A percentile compares a stretch with the other conserved stretches of the same genome.
Conservation (phyloP, 2,329 filamentous ascomycete species). For the Chrysoporthe deuterocubensis region DNA sequence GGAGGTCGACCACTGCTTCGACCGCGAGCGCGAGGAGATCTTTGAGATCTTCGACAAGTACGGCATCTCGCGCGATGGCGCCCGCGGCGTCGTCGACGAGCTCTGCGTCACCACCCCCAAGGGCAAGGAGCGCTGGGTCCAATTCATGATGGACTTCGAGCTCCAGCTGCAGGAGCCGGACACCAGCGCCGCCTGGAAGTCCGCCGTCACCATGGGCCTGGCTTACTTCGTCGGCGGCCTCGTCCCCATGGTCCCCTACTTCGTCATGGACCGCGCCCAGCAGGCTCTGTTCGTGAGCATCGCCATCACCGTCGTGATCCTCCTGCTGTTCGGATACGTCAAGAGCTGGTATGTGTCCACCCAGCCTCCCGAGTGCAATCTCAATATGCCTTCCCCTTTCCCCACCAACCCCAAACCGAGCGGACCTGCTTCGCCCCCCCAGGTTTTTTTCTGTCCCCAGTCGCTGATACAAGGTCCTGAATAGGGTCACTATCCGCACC, state of each 20-base stretch:
- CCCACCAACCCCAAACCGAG: too few relatives aligned
- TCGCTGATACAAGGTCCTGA: constrained; percentile 10
- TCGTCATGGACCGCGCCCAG: constrained; percentile 54
- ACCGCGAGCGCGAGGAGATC: constrained; percentile 50
- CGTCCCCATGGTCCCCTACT: constrained; percentile 73
- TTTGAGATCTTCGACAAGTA: constrained; percentile 53
- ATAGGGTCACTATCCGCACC: constrained; percentile 51
- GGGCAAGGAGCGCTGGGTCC: constrained; percentile 51
- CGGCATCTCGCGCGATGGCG: constrained; percentile 48
- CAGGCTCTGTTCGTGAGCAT: constrained; percentile 63
- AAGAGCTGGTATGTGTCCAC: constrained; percentile 52
- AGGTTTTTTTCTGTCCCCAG: neutral
- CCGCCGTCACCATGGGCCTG: constrained; percentile 67
- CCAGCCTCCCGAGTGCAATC: neutral
- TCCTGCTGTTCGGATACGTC: constrained; percentile 68
- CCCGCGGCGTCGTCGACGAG: constrained; percentile 52
- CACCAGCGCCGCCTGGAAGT: constrained; percentile 53
- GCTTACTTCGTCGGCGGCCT: constrained; percentile 74
- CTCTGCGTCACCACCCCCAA: constrained; percentile 45
- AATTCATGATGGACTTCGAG: constrained; percentile 65
- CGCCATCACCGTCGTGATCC: constrained; percentile 61
- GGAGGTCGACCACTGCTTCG: constrained; percentile 48
- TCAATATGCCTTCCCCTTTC: neutral
- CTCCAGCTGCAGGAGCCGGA: constrained; percentile 51
- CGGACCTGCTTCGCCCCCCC: neutral